Percentiles rank a stretch among this genome's conserved stretches.
phyloP scores from a whole-genome alignment of 2,329 filamentous ascomycete species.

The Rutstroemia sp. region DNA sequence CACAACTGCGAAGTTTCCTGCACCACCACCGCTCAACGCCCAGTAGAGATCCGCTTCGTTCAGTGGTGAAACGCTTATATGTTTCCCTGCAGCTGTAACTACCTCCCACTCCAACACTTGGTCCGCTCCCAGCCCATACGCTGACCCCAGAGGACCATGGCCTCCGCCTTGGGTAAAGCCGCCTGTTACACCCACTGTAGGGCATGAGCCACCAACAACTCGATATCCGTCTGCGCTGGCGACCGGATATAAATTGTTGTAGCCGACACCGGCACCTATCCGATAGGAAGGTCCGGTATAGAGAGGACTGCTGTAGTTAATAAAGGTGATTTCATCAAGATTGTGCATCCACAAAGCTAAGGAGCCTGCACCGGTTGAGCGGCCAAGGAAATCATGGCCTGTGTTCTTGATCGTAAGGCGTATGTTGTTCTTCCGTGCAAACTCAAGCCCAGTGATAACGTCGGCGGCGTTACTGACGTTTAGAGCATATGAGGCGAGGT shows the following conservation, averaged over 20 bases:
- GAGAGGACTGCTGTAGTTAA: conserved; percentile 19
- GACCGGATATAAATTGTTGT: conserved; percentile 5
- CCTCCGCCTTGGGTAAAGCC: conserved; percentile 26
- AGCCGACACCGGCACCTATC: conserved; percentile 8
- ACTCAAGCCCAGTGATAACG: conserved; percentile 28
- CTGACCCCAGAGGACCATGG: conserved; percentile 44
- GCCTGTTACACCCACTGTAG: not conserved
- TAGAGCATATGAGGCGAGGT: conserved; percentile 9
- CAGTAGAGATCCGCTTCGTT: conserved; percentile 41
- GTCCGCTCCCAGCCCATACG: conserved; percentile 43
- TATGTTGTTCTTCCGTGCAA: conserved; percentile 27
- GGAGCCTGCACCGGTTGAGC: conserved; percentile 2
- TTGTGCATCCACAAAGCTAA: conserved; percentile 12
- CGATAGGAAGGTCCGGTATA: conserved; percentile 4
- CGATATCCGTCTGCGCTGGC: conserved; percentile 3
- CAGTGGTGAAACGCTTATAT: conserved; percentile 34
- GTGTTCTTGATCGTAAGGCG: conserved; percentile 35
- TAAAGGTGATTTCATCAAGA: conserved; percentile 12
- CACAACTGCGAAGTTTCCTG: conserved; percentile 38
- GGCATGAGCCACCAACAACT: conserved; percentile 1
- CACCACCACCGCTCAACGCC: conserved; percentile 42
- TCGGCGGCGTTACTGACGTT: conserved; percentile 1
- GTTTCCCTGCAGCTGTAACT: conserved; percentile 36
- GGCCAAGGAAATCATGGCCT: conserved; percentile 36
- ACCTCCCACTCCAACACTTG: conserved; percentile 33